These are phyloP conservation scores for Malbranchea zuffiana DNA, from an alignment of 2,329 filamentous ascomycete species.

Conservation along the genomic window DNA sequence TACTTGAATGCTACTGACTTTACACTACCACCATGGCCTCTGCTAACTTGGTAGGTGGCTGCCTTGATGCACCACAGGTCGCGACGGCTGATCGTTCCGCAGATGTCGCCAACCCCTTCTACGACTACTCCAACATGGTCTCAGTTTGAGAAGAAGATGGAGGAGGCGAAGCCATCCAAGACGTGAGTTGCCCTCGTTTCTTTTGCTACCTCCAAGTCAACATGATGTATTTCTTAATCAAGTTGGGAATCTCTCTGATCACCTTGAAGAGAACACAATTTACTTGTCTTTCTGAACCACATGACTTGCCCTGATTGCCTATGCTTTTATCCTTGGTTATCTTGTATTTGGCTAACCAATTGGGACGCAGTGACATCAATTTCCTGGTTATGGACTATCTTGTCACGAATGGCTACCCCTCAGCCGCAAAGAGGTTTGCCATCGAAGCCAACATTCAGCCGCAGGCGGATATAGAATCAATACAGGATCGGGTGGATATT, in stretches of 20 bases:
- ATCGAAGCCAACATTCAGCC: slow-evolving; percentile 79
- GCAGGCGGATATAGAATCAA: slow-evolving; percentile 59
- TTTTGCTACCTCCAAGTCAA: slow-evolving; percentile 22
- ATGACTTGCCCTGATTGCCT: slow-evolving; percentile 5
- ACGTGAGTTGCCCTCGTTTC: slow-evolving; percentile 51
- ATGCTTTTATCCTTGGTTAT: slow-evolving; percentile 1
- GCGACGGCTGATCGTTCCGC: slow-evolving; percentile 16
- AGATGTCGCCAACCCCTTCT: slow-evolving; percentile 62
- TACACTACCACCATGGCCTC: slow-evolving; percentile 27
- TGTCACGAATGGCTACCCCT: slow-evolving; percentile 87
- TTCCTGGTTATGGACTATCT: slow-evolving; percentile 92
- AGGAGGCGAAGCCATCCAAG: slow-evolving; percentile 78
- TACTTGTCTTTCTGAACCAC: slow-evolving; percentile 61
- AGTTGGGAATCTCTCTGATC: slow-evolving; percentile 99
- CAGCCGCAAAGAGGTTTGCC: slow-evolving; percentile 85
- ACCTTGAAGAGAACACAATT: slow-evolving; percentile 78
- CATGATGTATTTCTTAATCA: slow-evolving; percentile 76
- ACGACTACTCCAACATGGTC: slow-evolving; percentile 60
- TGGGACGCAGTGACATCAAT: slow-evolving; percentile 69
- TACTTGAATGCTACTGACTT: neutral
- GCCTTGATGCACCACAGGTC: slow-evolving; percentile 17
- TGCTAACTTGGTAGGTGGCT: slow-evolving; percentile 33
- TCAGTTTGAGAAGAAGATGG: slow-evolving; percentile 68
- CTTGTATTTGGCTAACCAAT: slow-evolving; percentile 26
- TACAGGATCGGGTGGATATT: slow-evolving; percentile 70